Evolutionary conservation across 805 yeast species (phyloP).

Genomic region (Metschnikowia rubicola): DNA sequence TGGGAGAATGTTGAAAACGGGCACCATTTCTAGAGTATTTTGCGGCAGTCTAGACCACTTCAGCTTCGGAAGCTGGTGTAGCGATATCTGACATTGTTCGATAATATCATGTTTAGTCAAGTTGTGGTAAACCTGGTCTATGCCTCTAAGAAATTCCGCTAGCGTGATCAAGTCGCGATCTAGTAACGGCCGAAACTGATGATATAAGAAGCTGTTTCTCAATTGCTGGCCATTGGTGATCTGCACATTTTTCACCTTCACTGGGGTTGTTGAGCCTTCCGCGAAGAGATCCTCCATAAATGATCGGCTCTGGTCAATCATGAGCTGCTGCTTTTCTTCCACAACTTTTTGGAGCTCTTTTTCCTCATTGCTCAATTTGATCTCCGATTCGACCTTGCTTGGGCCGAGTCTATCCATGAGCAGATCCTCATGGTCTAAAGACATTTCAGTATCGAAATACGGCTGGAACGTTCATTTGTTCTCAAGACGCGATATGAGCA

Average conservation of each 20-base stretch:
- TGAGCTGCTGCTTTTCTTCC: conserved; percentile 28
- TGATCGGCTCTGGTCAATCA: conserved; percentile 31
- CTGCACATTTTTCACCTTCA: conserved; percentile 42
- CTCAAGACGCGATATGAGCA: neutral
- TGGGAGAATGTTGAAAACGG: conserved; percentile 44
- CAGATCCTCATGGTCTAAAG: conserved; percentile 29
- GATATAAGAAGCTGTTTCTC: conserved; percentile 42
- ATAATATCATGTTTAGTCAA: conserved; percentile 43
- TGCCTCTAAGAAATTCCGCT: conserved; percentile 32
- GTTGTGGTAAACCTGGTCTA: conserved; percentile 44
- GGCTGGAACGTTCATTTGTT: neutral
- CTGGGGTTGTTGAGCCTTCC: conserved; percentile 37
- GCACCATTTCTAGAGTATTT: conserved; percentile 26
- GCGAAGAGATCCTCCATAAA: conserved; percentile 33
- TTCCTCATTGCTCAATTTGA: conserved; percentile 20
- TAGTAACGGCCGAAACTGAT: conserved; percentile 48
- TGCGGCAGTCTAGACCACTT: conserved; percentile 6
- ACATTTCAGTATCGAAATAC: conserved; percentile 13
- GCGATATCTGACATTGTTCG: conserved; percentile 36
- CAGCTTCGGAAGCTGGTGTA: conserved; percentile 20
- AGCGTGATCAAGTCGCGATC: conserved; percentile 37
- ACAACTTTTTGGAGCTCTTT: conserved; percentile 26
- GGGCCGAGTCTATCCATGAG: conserved; percentile 29
- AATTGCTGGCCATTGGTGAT: conserved; percentile 47
- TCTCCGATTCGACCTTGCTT: conserved; percentile 7